Conservation (phyloP, 2,329 filamentous ascomycete species). For the Onygenales sp. region DNA sequence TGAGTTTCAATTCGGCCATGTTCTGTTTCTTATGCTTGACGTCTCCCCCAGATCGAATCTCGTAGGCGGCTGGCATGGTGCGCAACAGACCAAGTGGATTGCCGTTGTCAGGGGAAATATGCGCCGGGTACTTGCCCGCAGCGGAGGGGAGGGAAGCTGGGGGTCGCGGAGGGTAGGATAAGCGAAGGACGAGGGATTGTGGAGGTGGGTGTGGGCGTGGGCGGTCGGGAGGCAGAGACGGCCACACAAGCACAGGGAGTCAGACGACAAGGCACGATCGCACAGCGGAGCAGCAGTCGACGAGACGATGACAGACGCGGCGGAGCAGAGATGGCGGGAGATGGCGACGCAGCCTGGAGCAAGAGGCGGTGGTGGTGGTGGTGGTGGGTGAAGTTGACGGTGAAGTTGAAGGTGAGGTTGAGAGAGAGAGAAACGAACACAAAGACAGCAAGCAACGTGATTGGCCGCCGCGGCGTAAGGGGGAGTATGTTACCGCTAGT, state of each 20-base stretch:
- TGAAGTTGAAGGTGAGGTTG: not conserved
- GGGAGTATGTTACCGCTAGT: not conserved
- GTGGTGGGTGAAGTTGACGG: slow-evolving; percentile 3
- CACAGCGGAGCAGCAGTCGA: too few relatives aligned
- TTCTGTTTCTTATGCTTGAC: slow-evolving; percentile 92
- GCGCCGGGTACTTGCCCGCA: slow-evolving; percentile 4
- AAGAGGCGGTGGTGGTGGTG: slow-evolving; percentile 14
- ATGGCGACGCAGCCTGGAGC: slow-evolving; percentile 7
- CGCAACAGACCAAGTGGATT: slow-evolving; percentile 1
- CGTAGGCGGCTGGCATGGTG: slow-evolving; percentile 54
- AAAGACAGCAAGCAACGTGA: not conserved
- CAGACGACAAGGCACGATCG: slow-evolving; percentile 1
- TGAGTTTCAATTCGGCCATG: slow-evolving; percentile 96
- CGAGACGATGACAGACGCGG: not conserved
- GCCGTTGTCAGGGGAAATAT: not conserved
- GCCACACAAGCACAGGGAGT: slow-evolving; percentile 11
- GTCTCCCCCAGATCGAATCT: slow-evolving; percentile 56
- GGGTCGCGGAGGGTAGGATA: not conserved
- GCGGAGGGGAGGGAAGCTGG: slow-evolving; percentile 7
- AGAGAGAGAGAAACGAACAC: not conserved
- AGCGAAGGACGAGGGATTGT: not conserved
- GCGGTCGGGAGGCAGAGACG: not conserved
- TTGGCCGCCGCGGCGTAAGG: not conserved
- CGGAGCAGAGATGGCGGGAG: slow-evolving; percentile 9
- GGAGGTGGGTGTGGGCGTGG: not conserved